Evolutionary conservation across 176 grass and related monocot genomes (phyloP).

Genomic region (Musa troglodytarum): DNA sequence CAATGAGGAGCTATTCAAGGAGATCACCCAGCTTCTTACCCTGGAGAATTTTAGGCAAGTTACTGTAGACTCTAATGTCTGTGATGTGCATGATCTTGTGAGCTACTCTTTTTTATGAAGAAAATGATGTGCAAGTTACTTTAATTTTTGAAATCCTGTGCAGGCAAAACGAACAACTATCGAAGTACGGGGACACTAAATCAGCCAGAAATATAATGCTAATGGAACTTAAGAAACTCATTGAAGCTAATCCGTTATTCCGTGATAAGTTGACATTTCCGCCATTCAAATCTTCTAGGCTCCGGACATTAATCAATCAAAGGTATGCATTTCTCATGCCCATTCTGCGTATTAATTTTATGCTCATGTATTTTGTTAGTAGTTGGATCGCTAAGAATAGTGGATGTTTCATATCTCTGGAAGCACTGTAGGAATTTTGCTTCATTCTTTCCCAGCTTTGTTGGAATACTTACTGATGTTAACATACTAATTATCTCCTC

Average conservation of each 20-base stretch:
- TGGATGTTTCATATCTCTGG: too few relatives aligned
- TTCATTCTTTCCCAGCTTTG: neutral
- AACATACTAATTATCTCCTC: too few relatives aligned
- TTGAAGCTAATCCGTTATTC: conserved; percentile 90
- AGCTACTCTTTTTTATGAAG: neutral
- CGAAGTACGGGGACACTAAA: conserved; percentile 97
- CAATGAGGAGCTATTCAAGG: conserved; percentile 98
- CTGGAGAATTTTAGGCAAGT: conserved; percentile 89
- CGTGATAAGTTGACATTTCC: conserved; percentile 96
- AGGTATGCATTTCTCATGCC: conserved; percentile 32
- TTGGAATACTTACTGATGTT: too few relatives aligned
- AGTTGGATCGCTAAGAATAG: too few relatives aligned
- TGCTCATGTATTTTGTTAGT: too few relatives aligned
- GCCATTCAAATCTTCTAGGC: conserved; percentile 81
- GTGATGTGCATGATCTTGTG: too few relatives aligned
- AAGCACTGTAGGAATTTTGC: too few relatives aligned
- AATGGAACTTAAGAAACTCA: conserved; percentile 97
- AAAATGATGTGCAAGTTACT: neutral
- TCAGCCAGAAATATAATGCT: conserved; percentile 99
- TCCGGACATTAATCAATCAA: conserved; percentile 98
- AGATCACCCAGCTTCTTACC: conserved; percentile 95
- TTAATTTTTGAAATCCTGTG: conserved; percentile 15
- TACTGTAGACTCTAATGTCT: too few relatives aligned
- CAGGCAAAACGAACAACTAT: conserved; percentile 99
- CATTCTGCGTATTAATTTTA: too few relatives aligned